These are phyloP conservation scores for Xylaria sp. DNA, from an alignment of 495 filamentous ascomycete species.

Conservation along the genomic window DNA sequence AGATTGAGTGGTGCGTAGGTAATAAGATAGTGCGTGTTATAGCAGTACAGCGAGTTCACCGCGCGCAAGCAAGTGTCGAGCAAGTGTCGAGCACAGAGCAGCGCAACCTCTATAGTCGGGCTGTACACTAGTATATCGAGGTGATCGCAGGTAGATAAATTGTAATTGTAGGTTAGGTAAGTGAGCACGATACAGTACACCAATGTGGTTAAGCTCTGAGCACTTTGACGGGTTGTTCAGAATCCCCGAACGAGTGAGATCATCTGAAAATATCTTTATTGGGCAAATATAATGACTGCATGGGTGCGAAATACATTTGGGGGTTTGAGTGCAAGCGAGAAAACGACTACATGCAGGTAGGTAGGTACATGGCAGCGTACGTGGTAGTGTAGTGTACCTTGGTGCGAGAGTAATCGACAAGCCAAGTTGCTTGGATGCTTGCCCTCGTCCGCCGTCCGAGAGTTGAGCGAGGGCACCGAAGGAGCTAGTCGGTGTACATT, in stretches of 20 bases:
- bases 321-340: background rate
- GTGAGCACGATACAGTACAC: background rate
- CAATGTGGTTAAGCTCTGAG: background rate
- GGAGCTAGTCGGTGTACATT: conserved; percentile 18
- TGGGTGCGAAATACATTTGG: background rate
- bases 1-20: background rate
- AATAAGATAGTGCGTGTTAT: background rate
- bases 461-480: conserved; percentile 3
- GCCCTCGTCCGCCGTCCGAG: background rate
- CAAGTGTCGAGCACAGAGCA: background rate
- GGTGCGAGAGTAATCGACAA: background rate
- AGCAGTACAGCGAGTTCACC: background rate
- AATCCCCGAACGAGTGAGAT: background rate
- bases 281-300: conserved; percentile 16
- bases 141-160: background rate
- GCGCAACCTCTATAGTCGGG: background rate
- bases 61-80: background rate
- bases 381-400: background rate
- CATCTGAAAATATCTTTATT: background rate
- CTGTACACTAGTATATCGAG: background rate
- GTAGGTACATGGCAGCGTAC: background rate
- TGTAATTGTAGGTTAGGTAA: background rate
- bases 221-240: background rate
- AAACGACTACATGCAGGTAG: no score
- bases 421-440: conserved; percentile 12